Percentiles rank a stretch among this genome's conserved stretches.
Evolutionary conservation across 163 green algal species (phyloP).

Genomic region (Chlamydomonas reinhardtii): DNA sequence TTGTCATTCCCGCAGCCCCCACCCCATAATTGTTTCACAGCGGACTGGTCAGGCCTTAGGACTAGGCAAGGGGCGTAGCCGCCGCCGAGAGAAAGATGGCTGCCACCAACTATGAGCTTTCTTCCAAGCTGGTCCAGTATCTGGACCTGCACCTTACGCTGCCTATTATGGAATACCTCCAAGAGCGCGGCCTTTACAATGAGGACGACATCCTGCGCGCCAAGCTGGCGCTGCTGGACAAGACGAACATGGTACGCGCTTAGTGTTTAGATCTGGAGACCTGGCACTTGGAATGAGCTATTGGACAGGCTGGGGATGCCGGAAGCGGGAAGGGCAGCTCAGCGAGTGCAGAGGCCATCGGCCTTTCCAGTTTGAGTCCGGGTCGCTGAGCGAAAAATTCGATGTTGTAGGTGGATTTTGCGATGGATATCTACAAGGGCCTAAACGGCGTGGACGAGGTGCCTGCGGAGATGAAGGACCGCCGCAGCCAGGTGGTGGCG

Average conservation of each 20-base stretch:
- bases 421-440: slow-evolving; percentile 97
- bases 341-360: too few relatives aligned
- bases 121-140: slow-evolving; percentile 80
- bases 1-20: background rate
- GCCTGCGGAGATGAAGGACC: slow-evolving; percentile 79
- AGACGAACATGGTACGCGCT: slow-evolving; percentile 96
- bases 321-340: too few relatives aligned
- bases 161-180: slow-evolving; percentile 96
- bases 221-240: slow-evolving; percentile 95
- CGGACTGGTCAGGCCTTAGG: too few relatives aligned
- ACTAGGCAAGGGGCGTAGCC: too few relatives aligned
- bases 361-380: too few relatives aligned
- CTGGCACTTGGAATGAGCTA: background rate
- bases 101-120: slow-evolving; percentile 78
- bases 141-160: slow-evolving; percentile 97
- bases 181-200: slow-evolving; percentile 76
- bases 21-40: background rate
- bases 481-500: slow-evolving; percentile 80
- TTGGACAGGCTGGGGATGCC: too few relatives aligned
- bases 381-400: too few relatives aligned
- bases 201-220: slow-evolving; percentile 88
- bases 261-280: too few relatives aligned
- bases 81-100: slow-evolving; percentile 16
- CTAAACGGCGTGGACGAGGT: slow-evolving; percentile 91
- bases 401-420: slow-evolving; percentile 84